Conservation (phyloP, 208 protist species). For the Trypanosoma boissoni region DNA sequence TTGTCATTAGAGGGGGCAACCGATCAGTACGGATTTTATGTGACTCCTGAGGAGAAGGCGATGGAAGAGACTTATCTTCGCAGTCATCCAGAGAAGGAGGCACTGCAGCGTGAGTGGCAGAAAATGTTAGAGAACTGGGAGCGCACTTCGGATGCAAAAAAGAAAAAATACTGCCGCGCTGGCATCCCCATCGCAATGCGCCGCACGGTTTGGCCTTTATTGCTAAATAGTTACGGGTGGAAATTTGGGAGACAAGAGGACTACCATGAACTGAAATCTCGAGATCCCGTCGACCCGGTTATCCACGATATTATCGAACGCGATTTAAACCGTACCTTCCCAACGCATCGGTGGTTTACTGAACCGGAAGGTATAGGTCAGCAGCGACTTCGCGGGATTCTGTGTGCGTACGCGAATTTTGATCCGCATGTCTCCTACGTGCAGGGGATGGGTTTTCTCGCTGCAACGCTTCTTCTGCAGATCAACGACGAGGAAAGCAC, state of each 20-base stretch:
- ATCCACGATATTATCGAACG: conserved; percentile 69
- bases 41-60: conserved; percentile 64
- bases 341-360: conserved; percentile 73
- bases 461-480: conserved; percentile 73
- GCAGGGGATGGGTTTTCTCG: conserved; percentile 92
- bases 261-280: conserved; percentile 34
- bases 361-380: conserved; percentile 36
- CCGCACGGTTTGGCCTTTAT: conserved; percentile 51
- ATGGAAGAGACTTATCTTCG: conserved; percentile 40
- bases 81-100: conserved; percentile 10
- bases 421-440: conserved; percentile 81
- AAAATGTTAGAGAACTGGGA: conserved; percentile 35
- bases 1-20: conserved; percentile 11
- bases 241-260: conserved; percentile 15
- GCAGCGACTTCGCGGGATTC: conserved; percentile 59
- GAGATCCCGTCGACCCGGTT: conserved; percentile 24
- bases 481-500: conserved; percentile 77
- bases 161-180: conserved; percentile 67
- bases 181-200: conserved; percentile 70
- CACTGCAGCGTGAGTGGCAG: conserved; percentile 24
- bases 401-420: conserved; percentile 76
- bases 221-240: conserved; percentile 42
- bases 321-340: conserved; percentile 86
- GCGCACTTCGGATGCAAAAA: conserved; percentile 6
- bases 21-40: conserved; percentile 74